Percentiles rank a stretch among this genome's conserved stretches.
Conservation (phyloP, 176 grass and related monocot genomes). For the Triticum monococcum region DNA sequence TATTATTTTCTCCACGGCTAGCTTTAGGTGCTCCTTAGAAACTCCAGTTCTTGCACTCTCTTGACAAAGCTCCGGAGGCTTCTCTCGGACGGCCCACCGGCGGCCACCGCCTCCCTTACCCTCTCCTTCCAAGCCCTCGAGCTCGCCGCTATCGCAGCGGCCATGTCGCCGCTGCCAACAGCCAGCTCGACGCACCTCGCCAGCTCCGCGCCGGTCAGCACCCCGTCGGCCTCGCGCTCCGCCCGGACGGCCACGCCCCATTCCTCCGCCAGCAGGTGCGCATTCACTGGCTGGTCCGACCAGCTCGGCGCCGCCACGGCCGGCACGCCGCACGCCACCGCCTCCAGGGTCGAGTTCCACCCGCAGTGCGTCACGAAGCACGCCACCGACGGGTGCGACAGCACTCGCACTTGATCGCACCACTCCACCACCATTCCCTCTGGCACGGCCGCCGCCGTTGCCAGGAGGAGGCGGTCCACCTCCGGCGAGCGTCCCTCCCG, state of each 20-base stretch:
- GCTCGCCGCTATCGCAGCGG: conserved; percentile 15
- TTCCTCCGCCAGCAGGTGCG: conserved; percentile 34
- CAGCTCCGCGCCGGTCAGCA: conserved; percentile 37
- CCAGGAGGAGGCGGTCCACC: not conserved
- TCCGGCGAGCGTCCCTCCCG: conserved; percentile 18
- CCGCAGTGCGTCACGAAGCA: conserved; percentile 63
- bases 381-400: conserved; percentile 41
- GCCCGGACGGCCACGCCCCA: conserved; percentile 22
- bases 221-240: conserved; percentile 2
- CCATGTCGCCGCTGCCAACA: conserved; percentile 25
- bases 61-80: conserved; percentile 17
- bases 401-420: conserved; percentile 53
- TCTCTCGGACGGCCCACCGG: conserved; percentile 14
- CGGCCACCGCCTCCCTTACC: not conserved
- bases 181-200: conserved; percentile 53
- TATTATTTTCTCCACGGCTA: not conserved
- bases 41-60: not conserved
- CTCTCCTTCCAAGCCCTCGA: conserved; percentile 14
- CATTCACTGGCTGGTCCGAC: conserved; percentile 41
- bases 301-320: conserved; percentile 26
- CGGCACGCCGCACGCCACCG: conserved; percentile 36
- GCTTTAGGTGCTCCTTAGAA: not conserved
- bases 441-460: not conserved
- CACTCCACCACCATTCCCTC: conserved; percentile 53
- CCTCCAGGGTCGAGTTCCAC: conserved; percentile 75